Evolutionary conservation across 371 early-diverging fungal species (phyloP).

Genomic region (Mucor circinelloides): DNA sequence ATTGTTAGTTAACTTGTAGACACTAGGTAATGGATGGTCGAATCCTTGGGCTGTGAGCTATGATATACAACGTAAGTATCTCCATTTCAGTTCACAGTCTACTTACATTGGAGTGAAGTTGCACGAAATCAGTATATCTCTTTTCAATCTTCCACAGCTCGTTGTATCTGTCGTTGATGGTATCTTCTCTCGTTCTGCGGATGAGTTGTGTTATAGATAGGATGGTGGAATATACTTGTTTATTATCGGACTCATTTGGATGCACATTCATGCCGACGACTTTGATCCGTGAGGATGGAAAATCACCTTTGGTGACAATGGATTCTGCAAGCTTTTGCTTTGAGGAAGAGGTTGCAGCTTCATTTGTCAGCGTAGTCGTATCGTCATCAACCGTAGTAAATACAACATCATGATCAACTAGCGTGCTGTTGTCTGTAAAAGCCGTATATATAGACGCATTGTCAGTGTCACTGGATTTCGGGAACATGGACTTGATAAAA

Average conservation of each 20-base stretch:
- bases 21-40: neutral
- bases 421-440: neutral
- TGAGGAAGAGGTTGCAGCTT: neutral
- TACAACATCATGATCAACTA: neutral
- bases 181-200: neutral
- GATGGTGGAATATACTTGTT: neutral
- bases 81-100: neutral
- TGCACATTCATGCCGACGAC: neutral
- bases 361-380: neutral
- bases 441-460: neutral
- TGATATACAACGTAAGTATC: neutral
- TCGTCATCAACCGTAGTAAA: neutral
- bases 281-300: neutral
- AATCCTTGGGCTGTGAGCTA: neutral
- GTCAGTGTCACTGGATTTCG: neutral
- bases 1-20: neutral
- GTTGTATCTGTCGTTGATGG: neutral
- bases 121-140: neutral
- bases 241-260: neutral
- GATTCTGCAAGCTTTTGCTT: neutral
- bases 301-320: neutral
- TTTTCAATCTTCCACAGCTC: neutral
- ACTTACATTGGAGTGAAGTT: neutral
- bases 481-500: neutral
- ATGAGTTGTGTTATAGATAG: neutral